Evolutionary conservation across 2,329 filamentous ascomycete genomes (phyloP).

Genomic region (Sporothrix phasma): DNA sequence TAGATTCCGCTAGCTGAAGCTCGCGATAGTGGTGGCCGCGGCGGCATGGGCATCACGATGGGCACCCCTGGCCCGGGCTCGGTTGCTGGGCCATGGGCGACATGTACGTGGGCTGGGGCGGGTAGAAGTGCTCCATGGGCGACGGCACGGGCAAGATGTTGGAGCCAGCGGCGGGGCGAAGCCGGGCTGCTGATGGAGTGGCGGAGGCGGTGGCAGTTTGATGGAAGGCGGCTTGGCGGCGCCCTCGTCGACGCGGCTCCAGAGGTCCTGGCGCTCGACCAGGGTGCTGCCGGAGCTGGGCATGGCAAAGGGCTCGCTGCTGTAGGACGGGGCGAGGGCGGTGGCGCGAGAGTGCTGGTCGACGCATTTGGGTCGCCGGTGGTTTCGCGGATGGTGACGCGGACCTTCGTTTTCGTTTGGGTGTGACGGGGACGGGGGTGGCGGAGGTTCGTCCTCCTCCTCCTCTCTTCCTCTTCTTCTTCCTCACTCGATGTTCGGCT

Average conservation of each 20-base stretch:
- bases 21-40: not conserved
- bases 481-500: not conserved
- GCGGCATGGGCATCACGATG: not conserved
- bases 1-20: not conserved
- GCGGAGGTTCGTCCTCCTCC: not conserved
- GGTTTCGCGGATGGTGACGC: not conserved
- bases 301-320: not conserved
- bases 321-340: not conserved
- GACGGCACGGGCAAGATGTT: not conserved
- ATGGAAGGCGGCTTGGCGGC: not conserved
- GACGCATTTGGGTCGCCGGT: not conserved
- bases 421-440: not conserved
- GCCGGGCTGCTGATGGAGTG: not conserved
- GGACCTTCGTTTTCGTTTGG: not conserved
- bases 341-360: not conserved
- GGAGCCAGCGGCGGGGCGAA: not conserved
- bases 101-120: not conserved
- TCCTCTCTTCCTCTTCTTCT: not conserved
- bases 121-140: not conserved
- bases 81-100: not conserved
- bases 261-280: conserved; percentile 9
- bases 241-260: conserved; percentile 13
- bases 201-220: not conserved
- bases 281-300: not conserved
- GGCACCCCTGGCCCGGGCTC: not conserved